These are phyloP conservation scores for Misopates orontium DNA, from an alignment of 257 asterid species.

Conservation along the genomic window DNA sequence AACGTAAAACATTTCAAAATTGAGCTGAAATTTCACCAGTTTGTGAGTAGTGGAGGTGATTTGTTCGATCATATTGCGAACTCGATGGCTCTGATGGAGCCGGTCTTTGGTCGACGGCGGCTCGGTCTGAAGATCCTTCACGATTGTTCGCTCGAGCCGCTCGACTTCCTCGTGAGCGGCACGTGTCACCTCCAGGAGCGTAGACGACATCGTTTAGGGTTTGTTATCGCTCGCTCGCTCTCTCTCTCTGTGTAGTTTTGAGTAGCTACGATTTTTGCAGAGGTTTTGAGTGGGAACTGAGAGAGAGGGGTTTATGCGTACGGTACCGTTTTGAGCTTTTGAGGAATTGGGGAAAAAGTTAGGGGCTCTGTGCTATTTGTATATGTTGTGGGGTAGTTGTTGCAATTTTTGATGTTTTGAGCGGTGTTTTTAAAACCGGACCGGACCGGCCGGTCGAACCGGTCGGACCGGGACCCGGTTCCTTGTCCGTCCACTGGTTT, in stretches of 20 bases:
- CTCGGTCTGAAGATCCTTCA: conserved; percentile 88
- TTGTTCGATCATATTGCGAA: conserved; percentile 87
- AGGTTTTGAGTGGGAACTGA: conserved; percentile 28
- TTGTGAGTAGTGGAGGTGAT: conserved; percentile 62
- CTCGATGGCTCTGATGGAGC: conserved; percentile 90
- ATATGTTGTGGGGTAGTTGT: too few relatives aligned
- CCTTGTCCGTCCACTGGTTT: too few relatives aligned
- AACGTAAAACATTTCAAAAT: background rate
- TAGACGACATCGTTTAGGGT: conserved; percentile 59
- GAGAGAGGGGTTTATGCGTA: too few relatives aligned
- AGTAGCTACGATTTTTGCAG: conserved; percentile 32
- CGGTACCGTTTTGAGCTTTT: too few relatives aligned
- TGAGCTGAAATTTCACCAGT: conserved; percentile 42
- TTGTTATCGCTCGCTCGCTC: too few relatives aligned
- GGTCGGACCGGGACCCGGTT: too few relatives aligned
- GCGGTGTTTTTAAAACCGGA: too few relatives aligned
- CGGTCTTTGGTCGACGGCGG: conserved; percentile 76
- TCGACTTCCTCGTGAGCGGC: conserved; percentile 78
- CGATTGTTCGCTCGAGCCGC: conserved; percentile 83
- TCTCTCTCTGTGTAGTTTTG: conserved; percentile 8
- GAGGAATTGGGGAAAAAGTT: too few relatives aligned
- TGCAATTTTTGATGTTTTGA: too few relatives aligned
- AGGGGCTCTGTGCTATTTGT: too few relatives aligned
- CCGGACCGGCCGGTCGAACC: too few relatives aligned
- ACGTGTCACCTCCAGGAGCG: conserved; percentile 71